Base-by-base conservation (phyloP, 2,329 filamentous ascomycete species). In the Pseudogymnoascus sp. region DNA sequence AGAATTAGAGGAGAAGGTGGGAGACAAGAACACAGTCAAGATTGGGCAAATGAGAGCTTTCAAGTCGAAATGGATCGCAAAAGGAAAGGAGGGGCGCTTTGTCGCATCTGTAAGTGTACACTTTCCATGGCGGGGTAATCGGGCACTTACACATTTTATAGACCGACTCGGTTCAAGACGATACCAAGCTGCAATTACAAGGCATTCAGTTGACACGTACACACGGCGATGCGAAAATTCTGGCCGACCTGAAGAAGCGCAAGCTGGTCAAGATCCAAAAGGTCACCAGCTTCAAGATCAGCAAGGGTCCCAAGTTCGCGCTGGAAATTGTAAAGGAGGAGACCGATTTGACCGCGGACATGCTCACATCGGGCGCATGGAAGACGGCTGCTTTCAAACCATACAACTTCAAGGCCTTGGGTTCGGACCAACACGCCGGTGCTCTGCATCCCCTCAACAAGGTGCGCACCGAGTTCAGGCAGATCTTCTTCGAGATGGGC, bases 401-500 rank as follows among this genome's bases (percentile, higher is more conserved):
- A 37, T 90, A 90, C 75, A 90, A 90, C 74, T 90, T 90, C 78
- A 95, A 78, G 58, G 78, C 81, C 2, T 76, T 86, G 36, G 84
- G 84, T 21, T 78, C 81, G 2, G 81, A 84, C 67, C 84, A 86
- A 72, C 78, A 81, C 65, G 78, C 84, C 11, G 84, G 84, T 59
- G 82, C 84, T 11, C 75, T 82, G 71, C 88, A 82, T 72, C 85
- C 87, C 71, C 78, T 99, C 68, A 97, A 92, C 78, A 97, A 97
- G 80, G 93, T 97, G 69, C 88, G 94, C 68, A 84, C 90, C 70
- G 94, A 97, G 77, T 96, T 99, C 83, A 83, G 94, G 63, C 89
- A 94, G 72, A 97, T 99, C 73, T 99, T 99, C 85, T 97, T 99
- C 77, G 92, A 96, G 74, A 96, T 96, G 87, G 94, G 93, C 60